A percentile compares a stretch with the other conserved stretches of the same genome.
phyloP scores from a whole-genome alignment of 768 basidiomycete genomes.

The Rhodosporidiobolus odoratus region DNA sequence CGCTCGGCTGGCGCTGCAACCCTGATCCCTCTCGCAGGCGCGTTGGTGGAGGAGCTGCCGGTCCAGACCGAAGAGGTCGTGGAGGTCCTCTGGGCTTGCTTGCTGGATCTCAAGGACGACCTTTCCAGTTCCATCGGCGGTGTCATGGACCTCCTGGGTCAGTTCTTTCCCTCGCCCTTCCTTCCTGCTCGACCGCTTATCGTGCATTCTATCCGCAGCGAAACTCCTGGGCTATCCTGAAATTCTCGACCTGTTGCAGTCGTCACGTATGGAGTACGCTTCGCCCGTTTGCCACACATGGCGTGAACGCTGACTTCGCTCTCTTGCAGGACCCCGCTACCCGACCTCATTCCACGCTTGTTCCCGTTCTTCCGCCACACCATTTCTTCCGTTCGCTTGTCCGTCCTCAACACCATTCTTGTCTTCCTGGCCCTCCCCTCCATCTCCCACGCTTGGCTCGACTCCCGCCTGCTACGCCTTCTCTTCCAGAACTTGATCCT shows the following conservation, averaged over 20 bases:
- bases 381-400: slow-evolving; percentile 82
- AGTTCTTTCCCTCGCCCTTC: not conserved
- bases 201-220: slow-evolving; percentile 1
- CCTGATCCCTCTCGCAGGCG: slow-evolving; percentile 74
- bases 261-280: slow-evolving; percentile 51
- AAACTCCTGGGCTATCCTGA: slow-evolving; percentile 27
- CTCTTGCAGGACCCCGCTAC: slow-evolving; percentile 62
- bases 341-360: slow-evolving; percentile 74
- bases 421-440: slow-evolving; percentile 71
- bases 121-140: slow-evolving; percentile 91
- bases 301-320: not conserved
- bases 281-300: not conserved
- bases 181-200: not conserved
- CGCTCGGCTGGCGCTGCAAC: slow-evolving; percentile 90
- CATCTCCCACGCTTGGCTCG: slow-evolving; percentile 74
- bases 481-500: slow-evolving; percentile 90
- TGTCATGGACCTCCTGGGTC: slow-evolving; percentile 83
- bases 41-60: slow-evolving; percentile 65
- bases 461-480: slow-evolving; percentile 67
- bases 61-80: slow-evolving; percentile 68
- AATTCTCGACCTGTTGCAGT: slow-evolving; percentile 33
- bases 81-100: slow-evolving; percentile 80
- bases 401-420: slow-evolving; percentile 81
- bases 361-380: slow-evolving; percentile 98
- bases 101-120: slow-evolving; percentile 91